Percentiles rank a stretch among this genome's conserved stretches.
phyloP scores from a whole-genome alignment of 179 eudicot genomes.

The Silene vulgaris region DNA sequence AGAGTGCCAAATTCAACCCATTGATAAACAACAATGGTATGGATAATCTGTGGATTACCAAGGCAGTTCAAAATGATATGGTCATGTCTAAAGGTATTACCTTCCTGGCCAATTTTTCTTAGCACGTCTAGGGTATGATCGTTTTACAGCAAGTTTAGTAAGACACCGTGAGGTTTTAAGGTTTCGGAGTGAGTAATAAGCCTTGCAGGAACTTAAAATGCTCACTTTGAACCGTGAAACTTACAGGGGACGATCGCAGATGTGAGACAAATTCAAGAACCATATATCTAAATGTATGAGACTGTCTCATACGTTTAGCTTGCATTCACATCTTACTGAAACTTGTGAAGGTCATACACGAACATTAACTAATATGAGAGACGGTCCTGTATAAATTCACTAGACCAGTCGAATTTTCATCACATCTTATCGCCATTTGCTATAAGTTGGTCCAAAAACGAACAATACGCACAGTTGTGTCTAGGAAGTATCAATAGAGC shows the following conservation, averaged over 20 bases:
- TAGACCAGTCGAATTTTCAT: not conserved
- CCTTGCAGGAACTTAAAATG: too few relatives aligned
- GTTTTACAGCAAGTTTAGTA: not conserved
- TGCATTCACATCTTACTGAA: too few relatives aligned
- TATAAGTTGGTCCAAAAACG: not conserved
- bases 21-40: conserved; percentile 40
- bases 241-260: too few relatives aligned
- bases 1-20: conserved; percentile 28
- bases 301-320: too few relatives aligned
- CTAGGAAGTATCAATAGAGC: not conserved
- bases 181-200: not conserved
- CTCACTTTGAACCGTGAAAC: too few relatives aligned
- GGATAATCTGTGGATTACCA: conserved; percentile 36
- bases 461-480: not conserved
- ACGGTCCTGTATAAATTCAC: not conserved
- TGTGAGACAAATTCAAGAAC: too few relatives aligned
- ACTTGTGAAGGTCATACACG: too few relatives aligned
- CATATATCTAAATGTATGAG: too few relatives aligned
- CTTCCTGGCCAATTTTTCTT: not conserved
- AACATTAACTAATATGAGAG: not conserved
- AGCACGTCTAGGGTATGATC: too few relatives aligned
- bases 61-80: conserved; percentile 30
- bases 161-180: not conserved
- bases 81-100: conserved; percentile 43
- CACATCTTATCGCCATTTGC: not conserved